Base-by-base conservation (phyloP, 140 eudicot genomes). In the Cichorium intybus region DNA sequence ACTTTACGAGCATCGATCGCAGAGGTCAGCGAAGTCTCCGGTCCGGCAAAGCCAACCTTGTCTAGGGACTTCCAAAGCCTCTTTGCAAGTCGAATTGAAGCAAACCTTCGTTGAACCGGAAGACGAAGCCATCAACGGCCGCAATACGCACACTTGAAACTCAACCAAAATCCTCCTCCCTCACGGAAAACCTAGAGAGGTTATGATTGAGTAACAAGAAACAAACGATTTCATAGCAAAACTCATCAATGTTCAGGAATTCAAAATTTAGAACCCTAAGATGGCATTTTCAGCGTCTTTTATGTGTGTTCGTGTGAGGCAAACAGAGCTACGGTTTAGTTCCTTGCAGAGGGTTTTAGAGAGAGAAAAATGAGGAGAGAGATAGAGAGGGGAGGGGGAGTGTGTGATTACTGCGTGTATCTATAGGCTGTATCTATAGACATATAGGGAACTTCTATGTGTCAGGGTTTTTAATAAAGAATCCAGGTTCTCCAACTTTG, bases 41-140 rank as follows among this genome's bases (percentile, higher is more conserved):
- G 87, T 77, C 18, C 95, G 87, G 60, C 85, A 79, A 29, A 83
- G 95, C 96, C 96, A 88, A 7, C 96, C 96, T 73, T 69, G 79
- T 72, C 76, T 70, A 45, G 83, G 52, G 51, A 61, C 74, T 2
- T 79, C 89, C 64, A 79, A 12, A 23, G 64, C 29, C 28, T 66
- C 71, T 28, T 66, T 80, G 54, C 96, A 87, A 53, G 47, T 79
- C 15, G 87, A 77, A 75, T 87, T 87, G 68, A 87, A 87, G 74
- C 96, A 87, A 17, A 71, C 62, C 60, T 71, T 71, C 37, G 54
- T 24, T 45, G 85, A 49, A 55, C 68, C 61, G 34, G 84, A 71
- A 5, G 81, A 71, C 16, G 87, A 73, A 52, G 80, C 75, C 90
- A 83, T 81, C 62, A 51, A 24, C 70, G 43, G 55, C 66, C 56